Evolutionary conservation across 768 basidiomycete genomes (phyloP), one percentile per base, ranked within the genome.

Genomic region (Agrocybe pediades): DNA sequence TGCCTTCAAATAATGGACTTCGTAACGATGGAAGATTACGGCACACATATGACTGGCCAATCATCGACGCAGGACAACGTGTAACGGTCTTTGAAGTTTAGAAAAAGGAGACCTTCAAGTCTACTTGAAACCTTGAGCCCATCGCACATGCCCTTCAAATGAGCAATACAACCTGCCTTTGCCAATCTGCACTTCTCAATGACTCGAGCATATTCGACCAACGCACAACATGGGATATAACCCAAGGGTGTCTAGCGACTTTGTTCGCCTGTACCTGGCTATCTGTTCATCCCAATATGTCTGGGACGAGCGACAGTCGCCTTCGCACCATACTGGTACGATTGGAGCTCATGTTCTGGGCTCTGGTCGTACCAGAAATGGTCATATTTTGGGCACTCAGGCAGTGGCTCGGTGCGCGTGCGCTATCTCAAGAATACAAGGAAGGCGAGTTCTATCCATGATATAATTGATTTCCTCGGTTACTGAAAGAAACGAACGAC

Each of bases 341-440:
- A 15, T 6, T 53, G 2, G 25, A 33, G 13, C 26, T 41, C 2
- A 52, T 41, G 39, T 11, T 53, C n/a, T 47, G 25, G n/a, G 11
- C 43, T n/a, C 13, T 56, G 13, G 8, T 59, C 8, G 50, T 53
- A 0, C 61, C 61, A 13, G 54, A 55, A 23, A 26, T 39, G 19
- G 25, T 55, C n/a, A 42, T 49, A 7, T 17, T 40, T 9, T 55
- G 67, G 64, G 68, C 67, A 1, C 19, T 58, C 16, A 17, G 41
- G 6, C 65, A 70, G 40, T 58, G 44, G 36, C 6, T 53, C 17
- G 54, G 30, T 15, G 68, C 68, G 2, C 27, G 27, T 2, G 9
- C 19, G 3, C 24, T 55, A 20, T 16, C 25, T 15, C 29, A 50
- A 9, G 16, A 36, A 11, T 48, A 48, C 36, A 47, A 44, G n/a